Conservation (phyloP, 805 yeast species). For the Suhomyces pyralidae region DNA sequence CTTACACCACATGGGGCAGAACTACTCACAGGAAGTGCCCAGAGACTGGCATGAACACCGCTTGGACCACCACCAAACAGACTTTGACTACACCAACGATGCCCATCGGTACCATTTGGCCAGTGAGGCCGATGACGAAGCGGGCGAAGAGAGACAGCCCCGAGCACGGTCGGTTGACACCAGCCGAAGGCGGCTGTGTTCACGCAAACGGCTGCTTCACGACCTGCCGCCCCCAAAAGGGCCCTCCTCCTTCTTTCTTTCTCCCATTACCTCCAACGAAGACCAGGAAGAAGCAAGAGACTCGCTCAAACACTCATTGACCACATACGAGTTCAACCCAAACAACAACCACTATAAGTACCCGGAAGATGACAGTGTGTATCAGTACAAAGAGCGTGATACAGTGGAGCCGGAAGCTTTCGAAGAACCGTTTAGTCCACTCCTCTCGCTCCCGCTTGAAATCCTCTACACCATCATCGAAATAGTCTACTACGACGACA, state of each 20-base stretch:
- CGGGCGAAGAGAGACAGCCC: not conserved
- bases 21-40: not conserved
- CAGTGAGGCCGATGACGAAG: not conserved
- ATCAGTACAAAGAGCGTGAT: too few relatives aligned
- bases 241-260: constrained; percentile 8
- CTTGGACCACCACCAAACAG: not conserved
- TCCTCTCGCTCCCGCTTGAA: constrained; percentile 49
- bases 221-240: constrained; percentile 1
- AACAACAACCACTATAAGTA: too few relatives aligned
- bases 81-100: not conserved
- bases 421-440: constrained; percentile 9
- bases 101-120: not conserved
- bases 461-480: constrained; percentile 54
- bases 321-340: too few relatives aligned
- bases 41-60: not conserved
- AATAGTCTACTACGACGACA: constrained; percentile 53
- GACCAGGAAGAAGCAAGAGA: too few relatives aligned
- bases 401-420: not conserved
- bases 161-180: not conserved
- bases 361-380: too few relatives aligned
- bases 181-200: not conserved
- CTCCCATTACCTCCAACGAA: constrained; percentile 11
- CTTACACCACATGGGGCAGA: constrained; percentile 7
- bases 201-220: constrained; percentile 3
- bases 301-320: too few relatives aligned